Evolutionary conservation across 2,329 filamentous ascomycete genomes (phyloP), one percentile per base, ranked within the genome.

Genomic region (Fusarium sp.): DNA sequence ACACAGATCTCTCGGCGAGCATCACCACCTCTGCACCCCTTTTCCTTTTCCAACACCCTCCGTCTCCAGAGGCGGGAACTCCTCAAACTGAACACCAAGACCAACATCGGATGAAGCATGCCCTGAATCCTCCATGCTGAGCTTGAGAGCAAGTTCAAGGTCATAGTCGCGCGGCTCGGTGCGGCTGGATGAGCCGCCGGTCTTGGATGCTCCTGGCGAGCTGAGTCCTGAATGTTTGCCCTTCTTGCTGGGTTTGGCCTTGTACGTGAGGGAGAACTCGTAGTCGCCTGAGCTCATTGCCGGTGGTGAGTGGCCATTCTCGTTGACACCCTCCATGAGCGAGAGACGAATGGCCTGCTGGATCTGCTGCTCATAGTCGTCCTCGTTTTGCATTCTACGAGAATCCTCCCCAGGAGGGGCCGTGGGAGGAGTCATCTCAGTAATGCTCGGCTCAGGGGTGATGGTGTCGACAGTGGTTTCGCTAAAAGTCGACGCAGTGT

Each of bases 301-400:
- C 11, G 78, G 82, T 0, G 88, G 85, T 5, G 86, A 87, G 50
- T 85, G 82, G 2, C 83, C 85, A 2, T 79, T 76, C 31, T 88
- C 87, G 63, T 88, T 86, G 40, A 86, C 85, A 7, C 86, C 85
- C 73, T 92, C 90, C 61, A 91, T 82, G 8, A 92, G 81, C 3
- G 89, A 91, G 11, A 92, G 82, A 0, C 90, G 88, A 42, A 92
- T 90, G 1, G 91, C 91, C 63, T 89, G 86, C 80, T 92, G 90
- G 11, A 92, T 87, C 76, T 91, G 89, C 60, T 86, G 85, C 77
- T 92, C 90, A 69, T 89, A 90, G 27, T 91, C 88, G 57, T 87
- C 87, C 52, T 88, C 87, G 5, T 35, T 60, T 7, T 50, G 69
- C 2, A 20, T 50, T 20, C 54, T 45, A n/a, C 52, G 62, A 56